These are phyloP conservation scores for Aspergillus asperescens DNA, from an alignment of 495 filamentous ascomycete genomes.

Conservation along the genomic window DNA sequence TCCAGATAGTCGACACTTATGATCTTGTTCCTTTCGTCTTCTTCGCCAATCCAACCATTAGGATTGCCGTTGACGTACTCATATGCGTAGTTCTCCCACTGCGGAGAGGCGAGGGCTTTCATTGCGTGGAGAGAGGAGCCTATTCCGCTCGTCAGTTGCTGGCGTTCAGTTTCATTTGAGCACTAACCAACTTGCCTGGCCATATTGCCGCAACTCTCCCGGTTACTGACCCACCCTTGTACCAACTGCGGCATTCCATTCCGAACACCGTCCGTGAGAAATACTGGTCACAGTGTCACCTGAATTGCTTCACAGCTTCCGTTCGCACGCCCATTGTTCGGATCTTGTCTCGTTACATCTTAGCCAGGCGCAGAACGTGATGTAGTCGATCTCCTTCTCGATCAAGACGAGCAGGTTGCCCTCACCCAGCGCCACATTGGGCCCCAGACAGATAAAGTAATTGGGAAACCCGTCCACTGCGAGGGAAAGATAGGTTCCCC, in stretches of 20 bases:
- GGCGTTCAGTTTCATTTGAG: not conserved
- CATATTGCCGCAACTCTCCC: slow-evolving; percentile 37
- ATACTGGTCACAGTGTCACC: slow-evolving; percentile 42
- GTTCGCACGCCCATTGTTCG: slow-evolving; percentile 33
- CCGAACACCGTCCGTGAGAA: slow-evolving; percentile 45
- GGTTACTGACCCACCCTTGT: slow-evolving; percentile 40
- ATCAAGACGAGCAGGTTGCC: slow-evolving; percentile 42
- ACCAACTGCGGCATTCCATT: slow-evolving; percentile 50
- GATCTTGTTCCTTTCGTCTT: slow-evolving; percentile 31
- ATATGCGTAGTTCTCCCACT: slow-evolving; percentile 42
- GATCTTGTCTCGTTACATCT: slow-evolving; percentile 49
- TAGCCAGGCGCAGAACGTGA: slow-evolving; percentile 45
- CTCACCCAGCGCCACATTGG: slow-evolving; percentile 44
- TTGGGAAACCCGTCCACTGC: slow-evolving; percentile 62
- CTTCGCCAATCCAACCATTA: slow-evolving; percentile 37
- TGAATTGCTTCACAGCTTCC: slow-evolving; percentile 43
- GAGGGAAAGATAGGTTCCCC: slow-evolving; percentile 55
- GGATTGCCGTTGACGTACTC: slow-evolving; percentile 35
- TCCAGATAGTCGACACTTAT: slow-evolving; percentile 38
- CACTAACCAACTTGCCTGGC: slow-evolving; percentile 33
- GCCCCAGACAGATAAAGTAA: slow-evolving; percentile 52
- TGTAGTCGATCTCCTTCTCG: slow-evolving; percentile 49
- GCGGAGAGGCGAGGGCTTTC: slow-evolving; percentile 30
- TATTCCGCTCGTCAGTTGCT: slow-evolving; percentile 11
- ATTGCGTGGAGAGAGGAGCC: slow-evolving; percentile 40